Base-by-base conservation (phyloP, 2,329 filamentous ascomycete species). In the Esteya vermicola region DNA sequence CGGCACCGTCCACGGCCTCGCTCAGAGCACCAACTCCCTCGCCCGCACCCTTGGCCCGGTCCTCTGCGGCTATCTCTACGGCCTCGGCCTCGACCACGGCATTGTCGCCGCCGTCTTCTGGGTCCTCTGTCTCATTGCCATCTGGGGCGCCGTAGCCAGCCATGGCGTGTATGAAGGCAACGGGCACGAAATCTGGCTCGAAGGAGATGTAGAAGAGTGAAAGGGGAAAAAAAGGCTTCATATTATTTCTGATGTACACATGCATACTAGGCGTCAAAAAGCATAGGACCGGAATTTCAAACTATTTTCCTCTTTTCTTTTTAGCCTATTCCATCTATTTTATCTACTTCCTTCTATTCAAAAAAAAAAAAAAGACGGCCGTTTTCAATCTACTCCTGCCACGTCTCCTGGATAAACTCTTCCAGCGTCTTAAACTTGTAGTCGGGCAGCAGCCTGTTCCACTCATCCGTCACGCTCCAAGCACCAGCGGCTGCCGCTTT, bases 151-250 rank as follows among this genome's bases (percentile, higher is more conserved):
- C 16, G 43, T 70, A 5, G 65, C 68, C 6, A 77, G 70, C 39
- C 63, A 67, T 27, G 23, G 47, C 48, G 69, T 80, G 9, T 59
- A 57, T 38, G 76, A 81, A 47, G 75, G 76, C 0, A 61, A 76
- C 49, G 77, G 77, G 0, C 75, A 80, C 52, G 76, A 80, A 53
- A 71, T 81, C 34, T 64, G 74, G 62, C 52, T 81, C 2, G 71
- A 77, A 22, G 76, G 75, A 0, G 76, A 80, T 46, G 65, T 71
- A 22, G 68, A 69, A 25, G 62, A 60, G 0, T 53, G 56, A 1
- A 51, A n/a, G 31, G 36, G 6, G 18, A 38, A 10, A 6, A 23
- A 21, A 39, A n/a, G n/a, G n/a, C n/a, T n/a, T n/a, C n/a, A n/a
- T n/a, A n/a, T n/a, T n/a, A n/a, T n/a, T n/a, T n/a, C n/a, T n/a